phyloP scores from a whole-genome alignment of 805 yeast species.

The Lipomyces lipofer region DNA sequence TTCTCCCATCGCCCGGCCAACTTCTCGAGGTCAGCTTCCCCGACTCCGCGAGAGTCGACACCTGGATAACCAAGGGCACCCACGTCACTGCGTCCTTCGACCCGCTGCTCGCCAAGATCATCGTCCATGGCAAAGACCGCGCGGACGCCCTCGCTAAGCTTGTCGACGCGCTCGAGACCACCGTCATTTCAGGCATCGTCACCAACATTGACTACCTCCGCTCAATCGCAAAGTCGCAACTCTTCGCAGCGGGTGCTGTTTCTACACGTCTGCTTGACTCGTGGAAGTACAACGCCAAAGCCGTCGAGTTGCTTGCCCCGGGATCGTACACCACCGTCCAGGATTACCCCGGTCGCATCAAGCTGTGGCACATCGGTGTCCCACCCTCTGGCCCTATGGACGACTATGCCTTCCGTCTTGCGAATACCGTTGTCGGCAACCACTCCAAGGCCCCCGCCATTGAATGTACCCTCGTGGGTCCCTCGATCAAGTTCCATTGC shows the following conservation, averaged over 20 bases:
- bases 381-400: constrained; percentile 99
- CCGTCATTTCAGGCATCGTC: constrained; percentile 82
- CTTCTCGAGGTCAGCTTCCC: constrained; percentile 85
- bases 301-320: constrained; percentile 80
- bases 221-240: constrained; percentile 75
- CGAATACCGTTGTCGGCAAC: constrained; percentile 90
- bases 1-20: constrained; percentile 96
- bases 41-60: constrained; percentile 86
- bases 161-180: constrained; percentile 79
- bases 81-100: constrained; percentile 85
- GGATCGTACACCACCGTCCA: constrained; percentile 97
- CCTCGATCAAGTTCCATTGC: constrained; percentile 79
- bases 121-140: constrained; percentile 89
- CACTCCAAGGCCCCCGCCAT: constrained; percentile 79
- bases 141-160: constrained; percentile 77
- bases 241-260: constrained; percentile 82
- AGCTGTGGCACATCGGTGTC: constrained; percentile 89
- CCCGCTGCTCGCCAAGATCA: constrained; percentile 93
- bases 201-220: constrained; percentile 89
- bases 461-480: constrained; percentile 87
- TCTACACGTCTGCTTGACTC: constrained; percentile 86
- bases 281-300: constrained; percentile 68
- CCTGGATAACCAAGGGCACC: constrained; percentile 91
- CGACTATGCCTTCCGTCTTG: constrained; percentile 81
- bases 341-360: constrained; percentile 88